Evolutionary conservation across 2,329 filamentous ascomycete genomes (phyloP).

Genomic region (Aspergillus niger): DNA sequence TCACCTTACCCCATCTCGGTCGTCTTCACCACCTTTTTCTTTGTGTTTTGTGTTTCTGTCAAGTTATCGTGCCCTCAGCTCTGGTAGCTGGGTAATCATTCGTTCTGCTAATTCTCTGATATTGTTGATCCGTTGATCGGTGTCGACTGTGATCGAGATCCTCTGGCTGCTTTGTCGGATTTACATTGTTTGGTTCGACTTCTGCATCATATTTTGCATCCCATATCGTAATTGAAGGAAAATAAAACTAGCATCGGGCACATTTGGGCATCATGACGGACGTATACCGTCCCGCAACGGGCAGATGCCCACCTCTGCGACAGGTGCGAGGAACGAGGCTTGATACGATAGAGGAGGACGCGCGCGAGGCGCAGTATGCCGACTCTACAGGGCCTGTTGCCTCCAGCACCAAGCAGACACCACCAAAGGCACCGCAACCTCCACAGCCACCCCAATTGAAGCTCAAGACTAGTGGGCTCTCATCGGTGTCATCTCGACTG

Average conservation of each 20-base stretch:
- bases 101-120: slow-evolving; percentile 26
- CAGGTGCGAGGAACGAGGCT: slow-evolving; percentile 60
- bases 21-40: slow-evolving; percentile 27
- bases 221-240: slow-evolving; percentile 31
- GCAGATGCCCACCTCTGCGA: slow-evolving; percentile 57
- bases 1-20: slow-evolving; percentile 20
- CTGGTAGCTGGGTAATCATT: slow-evolving; percentile 37
- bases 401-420: slow-evolving; percentile 1
- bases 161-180: slow-evolving; percentile 19
- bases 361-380: slow-evolving; percentile 33
- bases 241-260: neutral
- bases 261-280: slow-evolving; percentile 45
- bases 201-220: slow-evolving; percentile 12
- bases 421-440: neutral
- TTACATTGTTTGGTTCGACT: slow-evolving; percentile 7
- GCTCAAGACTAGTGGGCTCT: slow-evolving; percentile 35
- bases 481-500: slow-evolving; percentile 24
- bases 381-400: slow-evolving; percentile 18
- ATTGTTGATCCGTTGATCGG: slow-evolving; percentile 35
- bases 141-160: slow-evolving; percentile 32
- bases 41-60: slow-evolving; percentile 24
- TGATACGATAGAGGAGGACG: slow-evolving; percentile 67
- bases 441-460: slow-evolving; percentile 34
- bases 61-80: slow-evolving; percentile 31
- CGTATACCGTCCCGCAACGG: slow-evolving; percentile 51